phyloP scores from a whole-genome alignment of 495 filamentous ascomycete species.

The Xylaria flabelliformis region DNA sequence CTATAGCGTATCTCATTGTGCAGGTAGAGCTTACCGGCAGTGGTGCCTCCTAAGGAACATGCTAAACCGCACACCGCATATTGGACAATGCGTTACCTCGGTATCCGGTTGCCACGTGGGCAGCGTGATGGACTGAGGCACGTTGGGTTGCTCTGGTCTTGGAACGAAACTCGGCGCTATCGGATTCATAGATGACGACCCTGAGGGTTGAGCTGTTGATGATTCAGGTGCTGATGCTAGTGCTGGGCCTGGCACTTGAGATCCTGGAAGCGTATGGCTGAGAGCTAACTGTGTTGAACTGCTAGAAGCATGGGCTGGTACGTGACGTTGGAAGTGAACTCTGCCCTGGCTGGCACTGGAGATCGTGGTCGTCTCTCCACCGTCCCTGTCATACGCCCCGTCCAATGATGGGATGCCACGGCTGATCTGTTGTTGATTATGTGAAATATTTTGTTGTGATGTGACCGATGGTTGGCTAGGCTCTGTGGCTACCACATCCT shows the following conservation, averaged over 20 bases:
- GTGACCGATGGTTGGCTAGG: background rate
- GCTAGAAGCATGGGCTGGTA: background rate
- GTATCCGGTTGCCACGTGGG: constrained; percentile 88
- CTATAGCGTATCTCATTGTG: background rate
- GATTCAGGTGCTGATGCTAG: background rate
- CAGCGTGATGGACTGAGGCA: constrained; percentile 49
- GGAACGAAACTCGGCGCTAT: constrained; percentile 18
- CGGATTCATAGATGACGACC: constrained; percentile 21
- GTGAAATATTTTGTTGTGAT: background rate
- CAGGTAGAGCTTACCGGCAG: constrained; percentile 65
- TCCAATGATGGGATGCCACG: background rate
- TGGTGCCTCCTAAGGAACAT: constrained; percentile 93
- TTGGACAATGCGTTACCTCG: constrained; percentile 79
- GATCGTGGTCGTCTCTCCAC: background rate
- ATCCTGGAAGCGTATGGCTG: background rate
- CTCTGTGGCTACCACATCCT: background rate
- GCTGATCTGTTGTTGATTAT: background rate
- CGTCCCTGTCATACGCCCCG: background rate
- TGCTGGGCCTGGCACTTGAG: background rate
- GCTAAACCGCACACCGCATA: constrained; percentile 76
- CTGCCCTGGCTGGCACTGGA: background rate
- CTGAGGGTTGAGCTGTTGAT: background rate
- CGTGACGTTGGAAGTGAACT: background rate
- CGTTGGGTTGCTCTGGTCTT: background rate
- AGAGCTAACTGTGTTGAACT: background rate